Percentiles rank a stretch among this genome's conserved stretches.
phyloP scores from a whole-genome alignment of 352 stramenopile species.

The Elongisporangium undulatum region DNA sequence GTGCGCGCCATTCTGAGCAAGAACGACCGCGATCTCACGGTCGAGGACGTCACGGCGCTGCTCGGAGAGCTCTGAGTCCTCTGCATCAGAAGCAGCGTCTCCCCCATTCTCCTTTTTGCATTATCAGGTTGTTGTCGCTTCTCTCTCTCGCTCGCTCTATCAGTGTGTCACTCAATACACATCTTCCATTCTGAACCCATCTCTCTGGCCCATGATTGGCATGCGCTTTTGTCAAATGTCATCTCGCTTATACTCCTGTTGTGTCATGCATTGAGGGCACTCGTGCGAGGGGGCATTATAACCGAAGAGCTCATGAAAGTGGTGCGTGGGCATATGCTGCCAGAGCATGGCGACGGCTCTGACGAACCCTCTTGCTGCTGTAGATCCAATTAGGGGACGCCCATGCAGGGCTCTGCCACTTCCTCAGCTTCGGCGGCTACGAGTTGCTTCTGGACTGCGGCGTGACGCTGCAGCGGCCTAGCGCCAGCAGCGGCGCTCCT shows the following conservation, averaged over 20 bases:
- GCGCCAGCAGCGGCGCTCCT: conserved; percentile 1
- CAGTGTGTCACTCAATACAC: neutral
- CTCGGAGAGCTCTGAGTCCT: conserved; percentile 48
- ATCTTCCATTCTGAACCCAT: neutral
- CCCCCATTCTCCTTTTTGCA: conserved; percentile 1
- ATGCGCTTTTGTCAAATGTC: too few species aligned
- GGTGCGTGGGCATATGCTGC: neutral
- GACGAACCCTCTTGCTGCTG: neutral
- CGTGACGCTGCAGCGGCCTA: conserved; percentile 19
- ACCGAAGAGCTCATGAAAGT: neutral
- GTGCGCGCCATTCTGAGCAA: conserved; percentile 81
- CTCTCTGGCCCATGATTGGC: neutral
- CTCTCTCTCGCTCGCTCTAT: neutral
- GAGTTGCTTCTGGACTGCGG: conserved; percentile 82
- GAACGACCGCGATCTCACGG: conserved; percentile 79
- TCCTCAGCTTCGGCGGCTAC: conserved; percentile 72
- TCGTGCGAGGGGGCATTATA: neutral
- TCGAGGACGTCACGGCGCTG: conserved; percentile 81
- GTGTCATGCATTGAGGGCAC: neutral
- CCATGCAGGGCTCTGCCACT: conserved; percentile 73
- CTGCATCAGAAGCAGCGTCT: neutral
- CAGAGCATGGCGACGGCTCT: neutral
- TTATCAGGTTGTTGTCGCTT: neutral
- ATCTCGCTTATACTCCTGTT: neutral
- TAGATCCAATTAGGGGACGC: conserved; percentile 75